Conservation (phyloP, 2,329 filamentous ascomycete genomes). For the Pseudocercospora fijiensis region DNA sequence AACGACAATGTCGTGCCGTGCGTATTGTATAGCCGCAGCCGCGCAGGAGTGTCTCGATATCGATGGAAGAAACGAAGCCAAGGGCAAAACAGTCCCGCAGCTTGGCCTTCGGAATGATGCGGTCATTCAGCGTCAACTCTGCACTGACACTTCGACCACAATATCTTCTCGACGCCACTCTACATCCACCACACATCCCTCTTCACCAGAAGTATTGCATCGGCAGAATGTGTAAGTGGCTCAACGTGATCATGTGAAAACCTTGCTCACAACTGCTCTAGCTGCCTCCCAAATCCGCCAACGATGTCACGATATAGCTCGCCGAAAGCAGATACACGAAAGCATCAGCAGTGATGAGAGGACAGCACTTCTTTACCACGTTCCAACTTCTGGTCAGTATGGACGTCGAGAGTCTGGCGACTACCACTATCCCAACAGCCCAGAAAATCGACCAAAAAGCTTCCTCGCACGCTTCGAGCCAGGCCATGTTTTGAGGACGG, state of each 20-base stretch:
- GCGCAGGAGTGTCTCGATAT: not conserved
- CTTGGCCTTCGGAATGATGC: not conserved
- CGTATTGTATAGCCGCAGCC: too few relatives aligned
- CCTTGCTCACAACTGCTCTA: not conserved
- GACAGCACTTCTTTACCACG: slow-evolving; percentile 12
- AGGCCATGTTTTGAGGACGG: slow-evolving; percentile 8
- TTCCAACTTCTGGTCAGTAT: slow-evolving; percentile 12
- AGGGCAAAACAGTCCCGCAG: not conserved
- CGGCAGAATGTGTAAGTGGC: not conserved
- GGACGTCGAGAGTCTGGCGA: not conserved
- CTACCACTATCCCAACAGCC: not conserved
- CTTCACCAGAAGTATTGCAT: not conserved
- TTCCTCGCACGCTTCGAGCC: slow-evolving; percentile 11
- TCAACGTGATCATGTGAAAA: not conserved
- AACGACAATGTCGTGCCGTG: too few relatives aligned
- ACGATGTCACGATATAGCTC: slow-evolving; percentile 14
- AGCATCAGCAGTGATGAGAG: slow-evolving; percentile 16
- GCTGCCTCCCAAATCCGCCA: slow-evolving; percentile 19
- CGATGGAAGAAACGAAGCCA: not conserved
- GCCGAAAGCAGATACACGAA: slow-evolving; percentile 8
- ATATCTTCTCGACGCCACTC: not conserved
- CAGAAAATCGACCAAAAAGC: not conserved
- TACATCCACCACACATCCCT: not conserved
- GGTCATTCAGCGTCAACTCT: slow-evolving; percentile 4
- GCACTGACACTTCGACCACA: not conserved